Evolutionary conservation across 495 filamentous ascomycete species (phyloP), one percentile per base, ranked within the genome.

Genomic region (Xylaria nigripes): DNA sequence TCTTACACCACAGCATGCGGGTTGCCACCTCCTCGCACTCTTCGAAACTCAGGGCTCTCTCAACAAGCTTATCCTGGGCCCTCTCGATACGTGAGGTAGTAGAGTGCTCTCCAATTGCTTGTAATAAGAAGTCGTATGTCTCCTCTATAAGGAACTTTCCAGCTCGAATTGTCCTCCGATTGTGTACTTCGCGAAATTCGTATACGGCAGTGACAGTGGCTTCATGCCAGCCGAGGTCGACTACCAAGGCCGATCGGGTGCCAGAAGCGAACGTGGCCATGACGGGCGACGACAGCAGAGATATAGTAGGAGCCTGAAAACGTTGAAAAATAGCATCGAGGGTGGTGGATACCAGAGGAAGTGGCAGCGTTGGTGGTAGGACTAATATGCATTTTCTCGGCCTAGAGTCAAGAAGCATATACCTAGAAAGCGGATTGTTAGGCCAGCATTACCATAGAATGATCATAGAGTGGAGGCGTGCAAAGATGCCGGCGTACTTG

Each of bases 181-280:
- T 77, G 22, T 70, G 64, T 5, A 96, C 78, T 59, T 95, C 88
- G 48, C 92, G 79, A 55, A 91, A 94, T 66, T 98, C 94, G 62
- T 88, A 96, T 19, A 97, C 75, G 2, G 81, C 81, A 0, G 87
- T 93, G 13, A 90, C 78, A 0, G 84, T 79, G 0, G 89, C 92
- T 65, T 96, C 94, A 38, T 79, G 78, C 93, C 93, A 97, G 50
- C 92, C 92, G 32, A 98, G 73, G 64, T 97, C 90, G 9, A 97
- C 77, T 3, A 96, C 80, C 22, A 97, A 67, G 2, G 82, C 86
- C 16, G 87, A 83, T 12, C 93, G 84, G 48, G 90, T 73, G 3
- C 93, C 93, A 8, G 90, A 89, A 29, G 84, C 86, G 4, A 87
- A 80, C n/a, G 82, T 74, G 8, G 81, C 66, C 68, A 90, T 81